Conservation (phyloP, 495 filamentous ascomycete species). For the Podospora conica region DNA sequence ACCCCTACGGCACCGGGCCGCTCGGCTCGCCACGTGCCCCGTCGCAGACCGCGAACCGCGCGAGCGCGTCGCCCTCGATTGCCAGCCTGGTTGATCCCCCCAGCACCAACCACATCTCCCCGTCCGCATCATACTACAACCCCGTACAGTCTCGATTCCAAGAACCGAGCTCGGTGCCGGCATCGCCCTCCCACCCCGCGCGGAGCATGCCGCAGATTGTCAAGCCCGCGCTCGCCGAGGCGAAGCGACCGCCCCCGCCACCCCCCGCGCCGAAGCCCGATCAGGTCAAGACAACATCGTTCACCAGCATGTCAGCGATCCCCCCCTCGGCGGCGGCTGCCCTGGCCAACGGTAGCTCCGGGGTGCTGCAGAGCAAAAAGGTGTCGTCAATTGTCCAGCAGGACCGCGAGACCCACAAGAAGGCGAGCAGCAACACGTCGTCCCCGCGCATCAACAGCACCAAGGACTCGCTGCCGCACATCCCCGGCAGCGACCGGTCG, state of each 20-base stretch:
- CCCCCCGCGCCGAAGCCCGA: slow-evolving; percentile 21
- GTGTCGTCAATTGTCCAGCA: slow-evolving; percentile 29
- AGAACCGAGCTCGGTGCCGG: slow-evolving; percentile 25
- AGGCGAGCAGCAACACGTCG: slow-evolving; percentile 35
- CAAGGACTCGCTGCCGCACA: slow-evolving; percentile 35
- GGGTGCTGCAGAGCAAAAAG: slow-evolving; percentile 27
- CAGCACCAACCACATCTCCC: slow-evolving; percentile 38
- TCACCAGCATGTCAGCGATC: slow-evolving; percentile 33
- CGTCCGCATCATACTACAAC: slow-evolving; percentile 36
- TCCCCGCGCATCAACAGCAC: slow-evolving; percentile 35
- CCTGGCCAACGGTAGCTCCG: slow-evolving; percentile 1
- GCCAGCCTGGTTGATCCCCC: slow-evolving; percentile 82
- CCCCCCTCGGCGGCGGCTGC: slow-evolving; percentile 15
- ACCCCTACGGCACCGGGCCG: slow-evolving; percentile 46
- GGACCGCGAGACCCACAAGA: slow-evolving; percentile 35
- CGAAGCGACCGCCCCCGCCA: slow-evolving; percentile 28
- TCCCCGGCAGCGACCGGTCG: slow-evolving; percentile 39
- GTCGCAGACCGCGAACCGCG: slow-evolving; percentile 50
- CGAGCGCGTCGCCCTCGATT: slow-evolving; percentile 84
- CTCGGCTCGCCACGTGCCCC: slow-evolving; percentile 51
- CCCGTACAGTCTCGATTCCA: slow-evolving; percentile 24
- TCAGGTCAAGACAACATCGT: slow-evolving; percentile 31
- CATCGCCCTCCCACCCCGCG: slow-evolving; percentile 25
- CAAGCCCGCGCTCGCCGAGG: slow-evolving; percentile 31
- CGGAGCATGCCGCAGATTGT: slow-evolving; percentile 27